Evolutionary conservation across 306 rosid genomes (phyloP), one percentile per base, ranked within the genome.

Genomic region (Cicer pinnatifidum): DNA sequence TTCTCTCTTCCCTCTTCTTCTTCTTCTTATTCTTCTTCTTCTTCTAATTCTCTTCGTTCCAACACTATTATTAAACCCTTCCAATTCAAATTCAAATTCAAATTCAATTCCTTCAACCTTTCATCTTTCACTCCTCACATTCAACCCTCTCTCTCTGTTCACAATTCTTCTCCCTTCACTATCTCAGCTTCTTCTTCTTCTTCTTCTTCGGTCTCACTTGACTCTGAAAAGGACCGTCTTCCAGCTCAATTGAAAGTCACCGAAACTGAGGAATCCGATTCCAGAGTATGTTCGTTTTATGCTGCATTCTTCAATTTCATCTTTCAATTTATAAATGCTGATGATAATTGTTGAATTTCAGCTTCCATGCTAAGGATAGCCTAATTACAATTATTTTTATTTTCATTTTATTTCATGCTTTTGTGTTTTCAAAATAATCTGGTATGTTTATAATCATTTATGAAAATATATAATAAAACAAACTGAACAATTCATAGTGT

Each of bases 191-290:
- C 91, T 77, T 76, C 93, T 67, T 35, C 82, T 9, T 57, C 66
- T 3, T 35, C 81, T 16, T 68, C 95, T 65, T 67, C 96, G 11
- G 82, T 78, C 4, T 75, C 81, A 48, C 0, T 68, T 43, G 88
- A 19, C 61, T 19, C 81, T 0, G 85, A 88, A 64, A 59, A 67
- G 1, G 91, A 91, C 64, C 67, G 50, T 74, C 96, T 91, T 71
- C 97, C 91, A 1, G 95, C 87, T 0, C 81, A 85, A 7, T 65
- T 94, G 45, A 82, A 80, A 13, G 89, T 94, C 81, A 82, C 89
- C 28, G 87, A 87, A 82, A 85, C 85, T 50, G 61, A 75, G 71
- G 87, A 87, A 77, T 80, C 91, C 73, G 88, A 91, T 78, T 89
- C 95, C 83, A 88, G 86, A 56, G 97, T 89, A 71, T 79, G 86